Base-by-base conservation (phyloP, 495 filamentous ascomycete species). In the Penicillium salamii region DNA sequence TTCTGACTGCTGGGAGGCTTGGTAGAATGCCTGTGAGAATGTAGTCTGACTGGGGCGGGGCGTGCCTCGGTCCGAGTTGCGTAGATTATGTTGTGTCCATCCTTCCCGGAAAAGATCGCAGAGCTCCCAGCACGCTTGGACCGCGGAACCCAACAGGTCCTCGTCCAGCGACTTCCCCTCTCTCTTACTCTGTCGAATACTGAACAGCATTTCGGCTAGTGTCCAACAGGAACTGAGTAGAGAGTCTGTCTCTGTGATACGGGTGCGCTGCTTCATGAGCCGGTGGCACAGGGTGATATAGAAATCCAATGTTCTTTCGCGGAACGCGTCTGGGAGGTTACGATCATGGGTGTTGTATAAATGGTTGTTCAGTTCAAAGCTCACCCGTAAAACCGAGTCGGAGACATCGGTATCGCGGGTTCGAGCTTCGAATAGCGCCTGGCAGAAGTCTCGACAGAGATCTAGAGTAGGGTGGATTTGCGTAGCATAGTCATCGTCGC, bases 301-400 rank as follows among this genome's bases (percentile, higher is more conserved):
- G 57, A 96, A 96, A 55, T 96, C 91, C 44, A 96, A 68, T 0
- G 91, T 95, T 42, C 91, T 76, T 66, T 96, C 91, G 35, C 87
- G 81, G 65, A 96, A 96, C 0, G 88, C 87, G 61, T 92, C 89
- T 0, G 91, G 91, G 12, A 96, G 76, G 41, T 80, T 85, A 37
- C 88, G 80, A 64, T 95, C 91, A 57, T 93, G 88, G 3, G 89
- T 90, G 65, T 91, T 95, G 67, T 89, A 96, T 9, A 96, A 73
- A 65, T 96, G 91, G 62, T 96, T 96, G 62, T 95, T 95, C 8
- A 96, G 79, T 68, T 95, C 91, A 59, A 95, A 95, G 74, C 89
- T 95, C 46, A 96, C 90, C 32, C 91, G 74, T 37, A 96, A 65
- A 15, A 96, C 87, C 1, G 90, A 93, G 65, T 96, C 91, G 0